phyloP scores from a whole-genome alignment of 805 yeast species.

The Cephaloascus albidus region DNA sequence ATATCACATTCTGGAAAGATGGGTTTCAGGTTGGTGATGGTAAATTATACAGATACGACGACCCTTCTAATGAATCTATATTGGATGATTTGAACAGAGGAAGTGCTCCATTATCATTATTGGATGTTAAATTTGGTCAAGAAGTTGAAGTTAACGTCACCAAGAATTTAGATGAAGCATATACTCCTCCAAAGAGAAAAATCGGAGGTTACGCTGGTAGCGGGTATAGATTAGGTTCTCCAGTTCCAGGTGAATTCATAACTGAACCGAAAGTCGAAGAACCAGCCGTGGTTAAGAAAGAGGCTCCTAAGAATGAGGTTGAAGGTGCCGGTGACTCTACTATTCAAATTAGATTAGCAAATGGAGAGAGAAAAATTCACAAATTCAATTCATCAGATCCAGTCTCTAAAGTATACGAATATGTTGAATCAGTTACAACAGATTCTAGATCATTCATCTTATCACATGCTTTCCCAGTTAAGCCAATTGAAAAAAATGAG shows the following conservation, averaged over 20 bases:
- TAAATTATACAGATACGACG: constrained; percentile 76
- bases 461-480: constrained; percentile 77
- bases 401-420: constrained; percentile 58
- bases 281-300: no score
- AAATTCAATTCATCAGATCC: constrained; percentile 59
- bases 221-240: constrained; percentile 86
- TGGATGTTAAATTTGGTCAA: constrained; percentile 82
- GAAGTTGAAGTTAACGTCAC: constrained; percentile 88
- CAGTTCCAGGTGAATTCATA: constrained; percentile 63
- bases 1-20: constrained; percentile 90
- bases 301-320: constrained; percentile 3
- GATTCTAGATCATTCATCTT: constrained; percentile 47
- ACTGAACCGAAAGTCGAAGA: constrained; percentile 9
- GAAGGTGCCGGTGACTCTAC: constrained; percentile 52
- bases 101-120: constrained; percentile 76
- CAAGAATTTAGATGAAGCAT: constrained; percentile 75
- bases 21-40: constrained; percentile 97
- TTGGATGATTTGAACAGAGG: constrained; percentile 80
- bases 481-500: constrained; percentile 50
- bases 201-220: constrained; percentile 65
- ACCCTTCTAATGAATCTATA: constrained; percentile 76
- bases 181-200: constrained; percentile 51
- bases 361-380: constrained; percentile 61
- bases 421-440: constrained; percentile 44
- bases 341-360: constrained; percentile 78